phyloP scores from a whole-genome alignment of 805 yeast species.

The Wickerhamomyces bovis region DNA sequence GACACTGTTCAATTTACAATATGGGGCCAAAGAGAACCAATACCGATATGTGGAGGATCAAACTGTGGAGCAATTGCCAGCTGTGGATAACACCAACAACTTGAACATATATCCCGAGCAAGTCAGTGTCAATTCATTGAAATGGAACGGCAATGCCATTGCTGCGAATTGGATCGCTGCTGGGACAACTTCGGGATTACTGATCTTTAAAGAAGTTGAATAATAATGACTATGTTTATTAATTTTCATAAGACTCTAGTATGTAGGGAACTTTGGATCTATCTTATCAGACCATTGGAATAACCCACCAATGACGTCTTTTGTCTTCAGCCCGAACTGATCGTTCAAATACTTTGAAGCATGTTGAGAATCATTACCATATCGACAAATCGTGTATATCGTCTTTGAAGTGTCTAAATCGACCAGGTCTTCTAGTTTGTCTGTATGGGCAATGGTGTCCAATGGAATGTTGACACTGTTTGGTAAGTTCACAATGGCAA shows the following conservation, averaged over 20 bases:
- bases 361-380: conserved; percentile 85
- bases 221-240: neutral
- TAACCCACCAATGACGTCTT: conserved; percentile 77
- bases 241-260: conserved; percentile 29
- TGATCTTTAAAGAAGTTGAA: conserved; percentile 27
- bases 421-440: conserved; percentile 21
- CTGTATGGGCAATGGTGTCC: conserved; percentile 35
- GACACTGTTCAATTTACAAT: conserved; percentile 35
- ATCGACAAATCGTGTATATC: conserved; percentile 69
- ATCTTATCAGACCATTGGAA: conserved; percentile 56
- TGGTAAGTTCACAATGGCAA: conserved; percentile 54
- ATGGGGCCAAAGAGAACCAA: conserved; percentile 30
- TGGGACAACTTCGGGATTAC: conserved; percentile 44
- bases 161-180: conserved; percentile 48
- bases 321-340: conserved; percentile 42
- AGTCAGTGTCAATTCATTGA: conserved; percentile 40
- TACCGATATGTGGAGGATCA: conserved; percentile 36
- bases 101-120: conserved; percentile 41
- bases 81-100: conserved; percentile 21
- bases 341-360: conserved; percentile 57
- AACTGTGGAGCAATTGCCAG: conserved; percentile 28
- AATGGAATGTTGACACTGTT: conserved; percentile 60
- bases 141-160: conserved; percentile 50
- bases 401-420: conserved; percentile 28
- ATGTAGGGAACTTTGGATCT: conserved; percentile 58